These are phyloP conservation scores for Keqinozyma sinolaborantium DNA, from an alignment of 1,139 yeast species.

Conservation along the genomic window DNA sequence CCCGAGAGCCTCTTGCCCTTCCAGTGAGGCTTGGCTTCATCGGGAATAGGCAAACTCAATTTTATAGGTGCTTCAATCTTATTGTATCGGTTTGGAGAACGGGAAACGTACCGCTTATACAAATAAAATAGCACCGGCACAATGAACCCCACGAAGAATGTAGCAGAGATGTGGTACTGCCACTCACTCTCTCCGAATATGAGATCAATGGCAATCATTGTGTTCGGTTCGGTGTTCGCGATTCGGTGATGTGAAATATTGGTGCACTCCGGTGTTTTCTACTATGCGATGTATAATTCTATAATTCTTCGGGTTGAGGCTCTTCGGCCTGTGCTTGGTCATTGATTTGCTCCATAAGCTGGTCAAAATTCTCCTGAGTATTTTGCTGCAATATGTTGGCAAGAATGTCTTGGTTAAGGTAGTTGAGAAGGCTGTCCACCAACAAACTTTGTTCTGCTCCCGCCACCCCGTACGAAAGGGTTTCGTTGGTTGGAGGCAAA, in stretches of 20 bases:
- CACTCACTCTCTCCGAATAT: constrained; percentile 41
- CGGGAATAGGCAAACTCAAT: constrained; percentile 63
- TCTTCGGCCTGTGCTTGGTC: background rate
- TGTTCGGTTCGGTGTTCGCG: constrained; percentile 1
- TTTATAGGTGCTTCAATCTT: constrained; percentile 45
- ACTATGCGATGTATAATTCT: too few relatives aligned
- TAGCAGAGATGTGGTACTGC: constrained; percentile 48
- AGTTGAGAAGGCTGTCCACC: constrained; percentile 31
- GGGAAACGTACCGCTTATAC: constrained; percentile 36
- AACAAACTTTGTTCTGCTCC: constrained; percentile 19
- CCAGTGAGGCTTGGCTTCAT: constrained; percentile 89
- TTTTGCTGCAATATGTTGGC: constrained; percentile 32
- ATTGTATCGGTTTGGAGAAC: constrained; percentile 39
- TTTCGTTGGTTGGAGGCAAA: constrained; percentile 50
- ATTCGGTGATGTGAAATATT: background rate
- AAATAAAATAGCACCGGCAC: constrained; percentile 36
- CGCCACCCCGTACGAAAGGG: constrained; percentile 22
- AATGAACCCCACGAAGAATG: constrained; percentile 41
- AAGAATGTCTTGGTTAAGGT: constrained; percentile 38
- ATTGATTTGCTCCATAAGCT: background rate
- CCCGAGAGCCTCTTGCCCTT: constrained; percentile 78
- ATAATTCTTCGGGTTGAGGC: too few relatives aligned
- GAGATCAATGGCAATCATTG: constrained; percentile 47
- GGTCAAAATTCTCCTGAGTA: constrained; percentile 14
- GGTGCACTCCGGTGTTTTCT: too few relatives aligned